Evolutionary conservation across 345 rosid species (phyloP).

Genomic region (Cardiospermum halicacabum): DNA sequence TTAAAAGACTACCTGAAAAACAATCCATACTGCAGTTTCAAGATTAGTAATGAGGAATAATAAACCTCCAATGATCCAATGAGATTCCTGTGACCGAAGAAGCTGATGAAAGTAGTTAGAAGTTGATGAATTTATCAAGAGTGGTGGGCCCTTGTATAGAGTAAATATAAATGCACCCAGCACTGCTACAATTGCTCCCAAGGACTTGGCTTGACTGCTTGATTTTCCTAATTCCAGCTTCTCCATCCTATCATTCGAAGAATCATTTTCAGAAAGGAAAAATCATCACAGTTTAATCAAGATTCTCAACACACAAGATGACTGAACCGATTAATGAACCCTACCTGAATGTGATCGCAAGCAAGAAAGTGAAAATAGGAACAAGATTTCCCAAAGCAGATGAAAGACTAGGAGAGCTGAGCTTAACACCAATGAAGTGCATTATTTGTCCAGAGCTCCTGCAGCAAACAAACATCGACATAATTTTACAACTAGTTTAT

Average conservation of each 20-base stretch:
- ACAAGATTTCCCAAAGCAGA: constrained; percentile 33
- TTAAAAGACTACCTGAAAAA: constrained; percentile 19
- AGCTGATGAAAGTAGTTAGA: constrained; percentile 7
- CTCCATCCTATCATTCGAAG: constrained; percentile 29
- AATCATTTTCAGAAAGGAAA: not conserved
- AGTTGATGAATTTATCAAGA: constrained; percentile 12
- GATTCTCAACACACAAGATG: not conserved
- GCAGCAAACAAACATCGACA: constrained; percentile 4
- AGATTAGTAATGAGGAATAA: constrained; percentile 5
- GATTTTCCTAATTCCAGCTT: constrained; percentile 27
- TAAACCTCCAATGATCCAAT: constrained; percentile 32
- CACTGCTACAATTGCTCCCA: constrained; percentile 35
- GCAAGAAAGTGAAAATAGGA: constrained; percentile 37
- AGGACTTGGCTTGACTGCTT: constrained; percentile 34
- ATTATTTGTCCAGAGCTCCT: constrained; percentile 36
- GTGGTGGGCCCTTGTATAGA: constrained; percentile 31
- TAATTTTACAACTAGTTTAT: not conserved
- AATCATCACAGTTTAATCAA: not conserved
- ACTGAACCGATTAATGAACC: not conserved
- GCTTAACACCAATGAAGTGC: constrained; percentile 18
- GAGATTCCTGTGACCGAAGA: not conserved
- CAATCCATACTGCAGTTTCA: not conserved
- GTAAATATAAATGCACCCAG: constrained; percentile 40
- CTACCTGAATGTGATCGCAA: constrained; percentile 33
- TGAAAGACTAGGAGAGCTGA: constrained; percentile 35